Evolutionary conservation across 331 rosid species (phyloP), one percentile per base, ranked within the genome.

Genomic region (Pyracantha coccinea): DNA sequence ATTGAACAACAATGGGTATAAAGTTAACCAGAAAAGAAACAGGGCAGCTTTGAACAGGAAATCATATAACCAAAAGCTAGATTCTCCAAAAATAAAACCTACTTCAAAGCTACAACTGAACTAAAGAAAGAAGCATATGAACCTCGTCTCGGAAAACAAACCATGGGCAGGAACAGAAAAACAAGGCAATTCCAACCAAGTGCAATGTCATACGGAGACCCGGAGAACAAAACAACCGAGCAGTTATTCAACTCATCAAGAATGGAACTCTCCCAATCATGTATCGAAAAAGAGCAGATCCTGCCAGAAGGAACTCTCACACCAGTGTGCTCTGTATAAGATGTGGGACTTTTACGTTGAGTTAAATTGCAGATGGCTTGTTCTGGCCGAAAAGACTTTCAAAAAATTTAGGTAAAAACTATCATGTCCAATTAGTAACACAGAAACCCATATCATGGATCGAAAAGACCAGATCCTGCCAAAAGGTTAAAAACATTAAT

Each of bases 401-500:
- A 66, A 52, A 71, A 65, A 53, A 74, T 85, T 71, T 63, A 81
- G 72, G 82, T 78, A 73, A 83, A 92, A 92, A 81, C 85, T 87
- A 88, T 73, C 84, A 82, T 83, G 88, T 59, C 91, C 88, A 89
- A 76, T 72, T 87, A 87, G 91, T 87, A 88, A 88, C 85, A 88
- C 89, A 86, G 88, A 83, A 87, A 87, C 84, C 89, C 92, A 87
- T 17, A 88, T 77, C 87, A 86, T 75, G 91, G 74, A 82, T 80
- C 89, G 83, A 90, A 86, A 92, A 76, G 92, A 89, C 82, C 97
- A 90, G 82, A 82, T 87, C 98, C 99, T 95, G 98, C 97, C 97
- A 95, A 88, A 92, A 92, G 88, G 91, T 90, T 87, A 85, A 88
- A 72, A 71, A 76, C 66, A 92, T 92, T 83, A 95, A 86, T 90